These are phyloP conservation scores for Aspergillus latus DNA, from an alignment of 2,329 filamentous ascomycete species.

Conservation along the genomic window DNA sequence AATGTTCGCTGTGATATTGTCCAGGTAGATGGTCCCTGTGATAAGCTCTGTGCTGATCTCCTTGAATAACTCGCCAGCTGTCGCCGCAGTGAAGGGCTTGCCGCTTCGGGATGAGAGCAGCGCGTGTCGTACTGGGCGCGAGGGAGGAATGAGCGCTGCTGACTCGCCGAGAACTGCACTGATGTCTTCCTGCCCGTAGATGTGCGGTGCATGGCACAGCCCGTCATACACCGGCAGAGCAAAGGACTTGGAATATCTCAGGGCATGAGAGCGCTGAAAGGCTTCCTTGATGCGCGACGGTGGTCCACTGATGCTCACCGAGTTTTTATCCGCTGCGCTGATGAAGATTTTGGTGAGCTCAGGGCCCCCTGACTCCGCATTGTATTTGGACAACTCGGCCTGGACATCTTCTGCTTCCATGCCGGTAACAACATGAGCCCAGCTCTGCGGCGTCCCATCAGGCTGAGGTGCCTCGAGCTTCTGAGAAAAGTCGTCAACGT, in stretches of 20 bases:
- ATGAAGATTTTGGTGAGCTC: conserved; percentile 23
- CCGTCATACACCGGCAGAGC: conserved; percentile 25
- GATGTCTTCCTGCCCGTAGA: conserved; percentile 39
- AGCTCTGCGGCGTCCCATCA: conserved; percentile 14
- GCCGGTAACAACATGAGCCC: conserved; percentile 14
- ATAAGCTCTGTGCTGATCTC: conserved; percentile 15
- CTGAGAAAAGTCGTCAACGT: conserved; percentile 4
- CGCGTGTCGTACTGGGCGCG: background rate
- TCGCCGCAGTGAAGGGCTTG: conserved; percentile 10
- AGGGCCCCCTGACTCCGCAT: conserved; percentile 10
- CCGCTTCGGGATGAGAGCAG: conserved; percentile 14
- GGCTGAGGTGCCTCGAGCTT: conserved; percentile 42
- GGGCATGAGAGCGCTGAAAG: conserved; percentile 15
- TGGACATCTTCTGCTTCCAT: conserved; percentile 7
- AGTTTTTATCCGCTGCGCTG: conserved; percentile 20
- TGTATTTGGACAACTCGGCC: conserved; percentile 9
- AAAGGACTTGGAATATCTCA: conserved; percentile 20
- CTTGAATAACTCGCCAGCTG: conserved; percentile 9
- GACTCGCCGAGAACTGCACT: background rate
- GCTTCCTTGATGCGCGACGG: conserved; percentile 23
- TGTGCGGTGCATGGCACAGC: conserved; percentile 41
- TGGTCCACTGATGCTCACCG: conserved; percentile 26
- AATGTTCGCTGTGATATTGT: conserved; percentile 11
- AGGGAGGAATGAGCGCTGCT: conserved; percentile 2
- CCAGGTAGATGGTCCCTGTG: conserved; percentile 13